Percentiles rank a stretch among this genome's conserved stretches.
These are phyloP conservation scores for Dentipellis sp. DNA, from an alignment of 768 basidiomycete species.

Conservation along the genomic window DNA sequence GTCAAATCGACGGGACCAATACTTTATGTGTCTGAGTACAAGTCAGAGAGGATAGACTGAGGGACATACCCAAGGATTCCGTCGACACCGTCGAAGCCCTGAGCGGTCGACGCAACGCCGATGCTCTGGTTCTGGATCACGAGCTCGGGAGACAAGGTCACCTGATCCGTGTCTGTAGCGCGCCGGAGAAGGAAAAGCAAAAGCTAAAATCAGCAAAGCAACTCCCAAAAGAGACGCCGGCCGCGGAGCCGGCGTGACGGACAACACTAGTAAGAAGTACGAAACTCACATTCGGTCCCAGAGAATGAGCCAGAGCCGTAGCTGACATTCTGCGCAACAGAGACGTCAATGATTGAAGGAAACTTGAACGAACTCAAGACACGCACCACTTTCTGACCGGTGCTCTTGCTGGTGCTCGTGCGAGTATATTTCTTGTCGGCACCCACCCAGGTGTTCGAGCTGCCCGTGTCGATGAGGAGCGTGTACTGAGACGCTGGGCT, in stretches of 20 bases:
- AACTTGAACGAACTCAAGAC: constrained; percentile 11
- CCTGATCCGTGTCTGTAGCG: constrained; percentile 4
- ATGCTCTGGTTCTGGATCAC: constrained; percentile 23
- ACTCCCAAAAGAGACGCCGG: too few species aligned
- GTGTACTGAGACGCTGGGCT: constrained; percentile 37
- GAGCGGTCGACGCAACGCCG: constrained; percentile 23
- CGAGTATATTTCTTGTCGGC: constrained; percentile 36
- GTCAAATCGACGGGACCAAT: constrained; percentile 27
- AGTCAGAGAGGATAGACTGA: background rate
- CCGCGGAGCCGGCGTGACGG: too few species aligned
- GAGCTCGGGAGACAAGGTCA: constrained; percentile 5
- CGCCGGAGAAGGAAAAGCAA: constrained; percentile 27
- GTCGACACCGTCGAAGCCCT: constrained; percentile 24
- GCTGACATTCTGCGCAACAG: constrained; percentile 23
- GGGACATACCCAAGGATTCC: constrained; percentile 26
- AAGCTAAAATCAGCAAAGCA: background rate
- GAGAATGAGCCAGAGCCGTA: constrained; percentile 7
- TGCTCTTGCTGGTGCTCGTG: constrained; percentile 36
- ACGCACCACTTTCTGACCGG: constrained; percentile 25
- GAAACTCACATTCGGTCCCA: constrained; percentile 7
- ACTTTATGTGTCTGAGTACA: constrained; percentile 6
- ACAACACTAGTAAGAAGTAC: background rate
- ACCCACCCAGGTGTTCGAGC: constrained; percentile 50
- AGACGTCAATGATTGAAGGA: constrained; percentile 28
- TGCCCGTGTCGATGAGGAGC: constrained; percentile 54